Base-by-base conservation (phyloP, 208 protist species). In the Vickermania spadyakhi region DNA sequence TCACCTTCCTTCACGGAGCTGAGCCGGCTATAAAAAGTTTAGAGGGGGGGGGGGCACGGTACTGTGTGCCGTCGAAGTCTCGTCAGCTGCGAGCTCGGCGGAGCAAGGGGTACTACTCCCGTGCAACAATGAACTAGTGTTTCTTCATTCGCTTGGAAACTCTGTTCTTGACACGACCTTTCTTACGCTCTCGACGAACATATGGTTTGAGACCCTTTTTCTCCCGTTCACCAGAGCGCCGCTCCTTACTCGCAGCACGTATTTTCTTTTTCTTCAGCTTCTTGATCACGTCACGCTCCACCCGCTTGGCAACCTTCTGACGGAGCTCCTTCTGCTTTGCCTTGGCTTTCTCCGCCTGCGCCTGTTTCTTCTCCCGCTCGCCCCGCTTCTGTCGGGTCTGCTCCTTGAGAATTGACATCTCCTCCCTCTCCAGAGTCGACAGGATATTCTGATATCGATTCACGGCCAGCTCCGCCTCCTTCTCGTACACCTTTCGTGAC, bases 221-320 rank as follows among this genome's bases (percentile, higher is more conserved):
- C 61, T 66, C 78, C 2, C 85, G 73, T n/a, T 77, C 63, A n/a
- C 62, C 81, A 2, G 79, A 78, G 23, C 88, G 84, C 36, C 62
- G 60, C 72, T 82, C 81, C 64, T 79, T 80, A 0, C 68, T 57
- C 1, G 88, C 78, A 23, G 85, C 77, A 26, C 88, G 67, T 1
- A 95, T 67, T 76, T 89, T 92, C 26, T 73, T 72, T 73, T 88
- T 81, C 72, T 95, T 95, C 25, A 92, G 68, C 65, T 95, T 92
- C 71, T 92, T 92, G 31, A 95, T 70, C 0, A 79, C 72, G 22
- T 84, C 84, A 0, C 80, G 83, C 60, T 91, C 66, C 1, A 95
- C 50, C 70, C 87, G 88, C 71, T 92, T 84, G 63, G 84, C 75
- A 13, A 63, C 61, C 81, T 92, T 92, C 67, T 73, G 69, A 49